Conservation (phyloP, 2,329 filamentous ascomycete species). For the Calonectria hongkongensis region DNA sequence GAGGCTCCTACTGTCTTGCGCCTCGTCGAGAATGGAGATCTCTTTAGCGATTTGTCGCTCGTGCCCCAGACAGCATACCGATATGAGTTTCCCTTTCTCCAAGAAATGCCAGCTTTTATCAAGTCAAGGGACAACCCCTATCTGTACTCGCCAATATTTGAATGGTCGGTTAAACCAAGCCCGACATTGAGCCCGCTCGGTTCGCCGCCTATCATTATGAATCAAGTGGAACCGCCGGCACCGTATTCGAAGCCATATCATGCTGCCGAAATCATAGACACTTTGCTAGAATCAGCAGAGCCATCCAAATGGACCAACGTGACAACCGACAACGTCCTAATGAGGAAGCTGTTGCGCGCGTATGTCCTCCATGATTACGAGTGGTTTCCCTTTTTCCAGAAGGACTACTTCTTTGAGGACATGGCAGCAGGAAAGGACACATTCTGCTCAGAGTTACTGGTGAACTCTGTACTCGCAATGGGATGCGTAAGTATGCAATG, state of each 20-base stretch:
- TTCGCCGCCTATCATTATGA: neutral
- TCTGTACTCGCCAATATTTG: slow-evolving; percentile 3
- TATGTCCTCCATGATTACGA: slow-evolving; percentile 10
- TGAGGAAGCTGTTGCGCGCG: slow-evolving; percentile 12
- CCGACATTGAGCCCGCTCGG: neutral
- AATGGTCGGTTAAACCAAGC: neutral
- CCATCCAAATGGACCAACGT: slow-evolving; percentile 23
- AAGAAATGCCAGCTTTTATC: slow-evolving; percentile 7
- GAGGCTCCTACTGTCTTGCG: neutral
- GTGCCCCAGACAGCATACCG: slow-evolving; percentile 11
- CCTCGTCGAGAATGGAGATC: slow-evolving; percentile 10
- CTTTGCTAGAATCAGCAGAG: neutral
- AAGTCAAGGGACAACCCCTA: neutral
- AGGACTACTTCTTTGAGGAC: slow-evolving; percentile 15
- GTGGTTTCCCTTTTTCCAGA: slow-evolving; percentile 9
- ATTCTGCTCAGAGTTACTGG: neutral
- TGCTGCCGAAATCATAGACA: neutral
- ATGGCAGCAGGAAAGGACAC: neutral
- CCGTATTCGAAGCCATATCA: slow-evolving; percentile 8
- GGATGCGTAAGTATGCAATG: neutral
- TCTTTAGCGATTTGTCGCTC: slow-evolving; percentile 16
- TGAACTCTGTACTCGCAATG: neutral
- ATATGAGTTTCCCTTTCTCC: slow-evolving; percentile 13
- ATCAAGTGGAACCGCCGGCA: neutral
- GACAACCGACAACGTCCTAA: neutral